A percentile compares a stretch with the other conserved stretches of the same genome.
These are phyloP conservation scores for Pseudoneurospora amorphoporcata DNA, from an alignment of 495 filamentous ascomycete species.

Conservation along the genomic window DNA sequence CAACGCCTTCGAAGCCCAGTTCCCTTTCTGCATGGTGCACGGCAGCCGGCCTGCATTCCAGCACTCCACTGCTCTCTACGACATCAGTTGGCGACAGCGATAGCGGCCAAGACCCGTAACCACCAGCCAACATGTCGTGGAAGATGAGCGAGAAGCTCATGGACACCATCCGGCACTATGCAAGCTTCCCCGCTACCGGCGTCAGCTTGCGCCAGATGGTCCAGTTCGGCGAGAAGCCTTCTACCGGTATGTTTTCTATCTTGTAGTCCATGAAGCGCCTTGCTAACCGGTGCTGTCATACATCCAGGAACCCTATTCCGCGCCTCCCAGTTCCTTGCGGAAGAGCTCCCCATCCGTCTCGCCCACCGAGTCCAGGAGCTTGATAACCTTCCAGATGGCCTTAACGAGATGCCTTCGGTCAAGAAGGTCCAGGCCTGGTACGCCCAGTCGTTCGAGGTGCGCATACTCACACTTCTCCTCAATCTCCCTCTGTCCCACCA, in stretches of 20 bases:
- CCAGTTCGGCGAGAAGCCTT: slow-evolving; percentile 89
- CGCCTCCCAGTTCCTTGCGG: slow-evolving; percentile 94
- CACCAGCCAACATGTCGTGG: slow-evolving; percentile 61
- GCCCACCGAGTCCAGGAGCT: slow-evolving; percentile 95
- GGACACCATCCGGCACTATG: slow-evolving; percentile 98
- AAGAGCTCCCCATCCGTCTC: slow-evolving; percentile 93
- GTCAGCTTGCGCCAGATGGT: slow-evolving; percentile 98
- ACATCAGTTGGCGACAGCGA: slow-evolving; percentile 21
- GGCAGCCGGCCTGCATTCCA: slow-evolving; percentile 16
- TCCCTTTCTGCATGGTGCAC: slow-evolving; percentile 16
- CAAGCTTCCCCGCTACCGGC: slow-evolving; percentile 91
- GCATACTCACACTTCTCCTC: slow-evolving; percentile 3
- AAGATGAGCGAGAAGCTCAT: slow-evolving; percentile 81
- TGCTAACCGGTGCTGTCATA: background rate
- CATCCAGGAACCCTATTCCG: slow-evolving; percentile 81
- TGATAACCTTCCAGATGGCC: slow-evolving; percentile 83
- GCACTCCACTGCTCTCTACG: slow-evolving; percentile 7
- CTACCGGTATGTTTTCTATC: slow-evolving; percentile 48
- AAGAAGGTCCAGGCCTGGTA: slow-evolving; percentile 95
- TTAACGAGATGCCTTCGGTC: slow-evolving; percentile 97
- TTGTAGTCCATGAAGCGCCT: background rate
- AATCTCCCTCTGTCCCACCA: background rate
- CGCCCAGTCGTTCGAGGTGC: slow-evolving; percentile 97
- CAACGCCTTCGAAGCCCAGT: background rate
- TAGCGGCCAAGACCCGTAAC: slow-evolving; percentile 9